phyloP scores from a whole-genome alignment of 2,329 filamentous ascomycete genomes.

The Trichoderma sp. region DNA sequence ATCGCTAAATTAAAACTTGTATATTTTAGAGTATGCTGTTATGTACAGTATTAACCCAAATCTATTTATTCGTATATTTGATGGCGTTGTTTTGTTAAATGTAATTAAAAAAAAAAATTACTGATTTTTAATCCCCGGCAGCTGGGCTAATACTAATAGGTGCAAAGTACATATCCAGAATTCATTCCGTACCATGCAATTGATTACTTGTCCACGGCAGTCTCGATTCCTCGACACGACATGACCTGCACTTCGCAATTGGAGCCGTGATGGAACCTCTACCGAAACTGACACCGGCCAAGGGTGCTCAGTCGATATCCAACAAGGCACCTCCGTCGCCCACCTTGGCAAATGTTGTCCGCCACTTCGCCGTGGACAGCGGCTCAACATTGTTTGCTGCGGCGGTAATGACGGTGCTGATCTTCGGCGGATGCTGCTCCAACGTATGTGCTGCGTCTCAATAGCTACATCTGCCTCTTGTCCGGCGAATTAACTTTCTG shows the following conservation, averaged over 20 bases:
- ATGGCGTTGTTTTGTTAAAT: not conserved
- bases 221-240: slow-evolving; percentile 1
- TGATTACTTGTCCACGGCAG: not conserved
- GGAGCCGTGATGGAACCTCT: slow-evolving; percentile 18
- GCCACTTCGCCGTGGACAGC: slow-evolving; percentile 9
- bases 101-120: not conserved
- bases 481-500: not conserved
- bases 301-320: slow-evolving; percentile 12
- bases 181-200: no score
- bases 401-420: slow-evolving; percentile 74
- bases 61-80: not conserved
- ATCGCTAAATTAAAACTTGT: no score
- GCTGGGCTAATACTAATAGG: not conserved
- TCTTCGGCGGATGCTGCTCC: slow-evolving; percentile 94
- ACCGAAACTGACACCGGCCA: slow-evolving; percentile 13
- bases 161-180: not conserved
- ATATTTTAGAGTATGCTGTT: no score
- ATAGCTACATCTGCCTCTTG: not conserved
- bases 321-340: slow-evolving; percentile 4
- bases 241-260: not conserved
- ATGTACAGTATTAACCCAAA: no score
- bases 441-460: slow-evolving; percentile 65
- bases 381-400: slow-evolving; percentile 54
- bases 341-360: slow-evolving; percentile 12
- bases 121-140: no score